Evolutionary conservation across 352 stramenopile genomes (phyloP).

Genomic region (Phytophthora hibernalis): DNA sequence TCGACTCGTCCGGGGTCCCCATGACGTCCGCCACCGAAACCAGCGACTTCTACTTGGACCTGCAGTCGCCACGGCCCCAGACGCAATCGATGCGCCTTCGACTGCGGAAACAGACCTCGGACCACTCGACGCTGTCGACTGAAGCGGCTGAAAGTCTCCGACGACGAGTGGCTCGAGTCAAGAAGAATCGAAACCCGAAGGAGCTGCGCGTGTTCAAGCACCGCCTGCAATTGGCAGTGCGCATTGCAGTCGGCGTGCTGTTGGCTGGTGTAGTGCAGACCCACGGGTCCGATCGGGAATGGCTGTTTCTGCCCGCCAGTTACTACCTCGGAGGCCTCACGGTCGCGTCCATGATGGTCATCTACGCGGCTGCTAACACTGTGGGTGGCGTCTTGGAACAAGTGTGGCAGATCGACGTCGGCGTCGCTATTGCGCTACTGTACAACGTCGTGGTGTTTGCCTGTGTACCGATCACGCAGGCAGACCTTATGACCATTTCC

Average conservation of each 20-base stretch:
- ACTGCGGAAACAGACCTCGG: conserved; percentile 40
- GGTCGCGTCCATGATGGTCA: conserved; percentile 73
- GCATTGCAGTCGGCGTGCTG: conserved; percentile 67
- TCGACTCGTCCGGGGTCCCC: conserved; percentile 24
- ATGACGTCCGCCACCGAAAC: conserved; percentile 26
- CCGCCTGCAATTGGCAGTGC: conserved; percentile 52
- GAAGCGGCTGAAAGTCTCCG: conserved; percentile 25
- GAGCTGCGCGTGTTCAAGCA: conserved; percentile 49
- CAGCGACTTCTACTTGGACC: conserved; percentile 35
- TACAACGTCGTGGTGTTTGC: conserved; percentile 79
- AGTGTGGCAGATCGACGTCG: conserved; percentile 78
- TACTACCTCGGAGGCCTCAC: conserved; percentile 79
- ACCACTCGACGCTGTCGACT: conserved; percentile 18
- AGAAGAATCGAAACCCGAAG: conserved; percentile 55
- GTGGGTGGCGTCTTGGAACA: conserved; percentile 69
- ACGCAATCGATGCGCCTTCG: conserved; percentile 52
- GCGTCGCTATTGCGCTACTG: conserved; percentile 71
- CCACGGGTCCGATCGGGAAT: conserved; percentile 44
- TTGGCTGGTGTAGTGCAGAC: conserved; percentile 69
- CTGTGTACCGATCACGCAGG: conserved; percentile 57
- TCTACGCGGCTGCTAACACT: conserved; percentile 67
- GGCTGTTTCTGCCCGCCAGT: conserved; percentile 61
- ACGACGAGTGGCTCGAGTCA: conserved; percentile 43
- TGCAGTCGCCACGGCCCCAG: conserved; percentile 37
- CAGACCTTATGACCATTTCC: conserved; percentile 48